phyloP scores from a whole-genome alignment of 108 stramenopile species.

The Pseudonitzschia delicatissima region DNA sequence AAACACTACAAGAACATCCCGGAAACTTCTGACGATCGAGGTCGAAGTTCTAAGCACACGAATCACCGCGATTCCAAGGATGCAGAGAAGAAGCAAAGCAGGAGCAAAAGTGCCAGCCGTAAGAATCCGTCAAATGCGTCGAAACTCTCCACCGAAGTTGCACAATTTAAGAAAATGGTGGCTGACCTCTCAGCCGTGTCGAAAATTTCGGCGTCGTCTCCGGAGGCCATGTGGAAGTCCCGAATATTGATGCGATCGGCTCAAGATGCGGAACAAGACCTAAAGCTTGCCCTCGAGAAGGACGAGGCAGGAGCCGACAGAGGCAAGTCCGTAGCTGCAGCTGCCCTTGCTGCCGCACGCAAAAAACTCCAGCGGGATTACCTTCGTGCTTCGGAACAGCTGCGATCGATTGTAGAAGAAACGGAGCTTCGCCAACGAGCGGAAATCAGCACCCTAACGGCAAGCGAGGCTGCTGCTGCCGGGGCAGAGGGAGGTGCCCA shows the following conservation, averaged over 20 bases:
- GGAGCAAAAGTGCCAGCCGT: not conserved
- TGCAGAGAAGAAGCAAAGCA: too few relatives aligned
- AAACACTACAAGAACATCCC: not conserved
- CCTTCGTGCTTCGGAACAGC: slow-evolving; percentile 20
- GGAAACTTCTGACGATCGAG: not conserved
- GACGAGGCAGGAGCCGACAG: slow-evolving; percentile 5
- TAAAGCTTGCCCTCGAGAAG: slow-evolving; percentile 3
- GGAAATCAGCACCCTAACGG: slow-evolving; percentile 23
- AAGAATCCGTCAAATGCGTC: not conserved
- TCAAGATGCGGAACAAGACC: slow-evolving; percentile 34
- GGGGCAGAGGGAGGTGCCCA: not conserved
- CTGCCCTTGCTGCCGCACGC: not conserved
- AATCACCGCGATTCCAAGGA: too few relatives aligned
- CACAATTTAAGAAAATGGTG: slow-evolving; percentile 35
- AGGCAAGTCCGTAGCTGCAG: not conserved
- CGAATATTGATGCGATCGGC: slow-evolving; percentile 35
- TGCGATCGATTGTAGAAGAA: slow-evolving; percentile 6
- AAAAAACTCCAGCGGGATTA: slow-evolving; percentile 38
- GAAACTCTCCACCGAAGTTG: slow-evolving; percentile 18
- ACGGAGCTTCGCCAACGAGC: slow-evolving; percentile 24
- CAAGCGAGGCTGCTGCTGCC: not conserved
- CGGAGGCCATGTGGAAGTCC: slow-evolving; percentile 37
- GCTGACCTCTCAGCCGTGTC: slow-evolving; percentile 17
- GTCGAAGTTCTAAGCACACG: too few relatives aligned
- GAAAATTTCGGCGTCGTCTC: slow-evolving; percentile 13